Base-by-base conservation (phyloP, 2,329 filamentous ascomycete genomes). In the Phaeosphaeria sp. region DNA sequence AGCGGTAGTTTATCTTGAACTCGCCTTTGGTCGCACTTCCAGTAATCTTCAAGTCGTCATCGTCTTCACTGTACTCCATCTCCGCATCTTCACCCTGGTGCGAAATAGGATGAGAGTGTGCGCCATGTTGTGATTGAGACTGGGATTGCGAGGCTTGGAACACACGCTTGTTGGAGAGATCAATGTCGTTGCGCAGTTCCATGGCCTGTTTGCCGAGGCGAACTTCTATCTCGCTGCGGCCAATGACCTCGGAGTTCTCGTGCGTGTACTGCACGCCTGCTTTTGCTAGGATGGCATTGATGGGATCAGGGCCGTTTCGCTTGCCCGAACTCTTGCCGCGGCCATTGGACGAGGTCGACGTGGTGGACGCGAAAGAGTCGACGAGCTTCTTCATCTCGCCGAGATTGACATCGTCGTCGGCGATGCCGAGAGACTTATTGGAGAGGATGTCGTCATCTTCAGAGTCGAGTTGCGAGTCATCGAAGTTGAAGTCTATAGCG, bases 241-340 rank as follows among this genome's bases (percentile, higher is more conserved):
- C 95, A 55, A 99, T 87, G 15, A 99, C 93, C 77, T 99, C 93
- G 1, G 91, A 92, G 73, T 99, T 99, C 67, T 98, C 91, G 72
- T 99, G 95, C 0, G 93, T 96, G 75, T 99, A 99, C 71, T 95
- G 89, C 0, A 99, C 93, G 1, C 95, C 95, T 0, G 91, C 93
- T 7, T 89, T 87, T 2, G 91, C 88, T 1, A 99, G 85, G 60
- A 99, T 98, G 1, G 93, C 95, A 66, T 94, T 90, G 30, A 98
- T 85, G 0, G 92, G 89, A 68, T 98, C 92, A 47, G 84, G 58
- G 0, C 60, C 80, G 55, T 78, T 88, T 65, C 82, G 84, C 56
- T 77, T 77, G 6, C 68, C 65, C 46, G 68, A 75, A 55, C 73
- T 77, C 50, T 78, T 81, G 23, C 72, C 73, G 9, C 72, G 9